Conservation (phyloP, 2,329 filamentous ascomycete genomes). For the Hypoxylon sp. region DNA sequence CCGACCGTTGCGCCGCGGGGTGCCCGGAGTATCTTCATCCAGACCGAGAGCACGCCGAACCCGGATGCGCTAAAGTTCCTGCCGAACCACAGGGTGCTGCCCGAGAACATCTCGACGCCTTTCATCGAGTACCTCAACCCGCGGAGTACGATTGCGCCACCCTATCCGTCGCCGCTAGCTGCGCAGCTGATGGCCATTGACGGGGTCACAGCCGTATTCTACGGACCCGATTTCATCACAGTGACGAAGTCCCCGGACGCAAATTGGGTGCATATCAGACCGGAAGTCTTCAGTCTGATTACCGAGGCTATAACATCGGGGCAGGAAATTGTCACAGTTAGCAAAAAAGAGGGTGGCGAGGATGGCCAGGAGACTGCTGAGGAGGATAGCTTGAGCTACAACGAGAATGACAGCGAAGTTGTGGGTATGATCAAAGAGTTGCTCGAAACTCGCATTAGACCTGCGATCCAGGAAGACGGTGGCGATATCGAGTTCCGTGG, state of each 20-base stretch:
- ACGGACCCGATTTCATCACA: slow-evolving; percentile 95
- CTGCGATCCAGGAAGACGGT: slow-evolving; percentile 96
- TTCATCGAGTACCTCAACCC: slow-evolving; percentile 95
- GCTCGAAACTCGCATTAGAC: slow-evolving; percentile 92
- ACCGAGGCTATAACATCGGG: slow-evolving; percentile 91
- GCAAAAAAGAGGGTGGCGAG: slow-evolving; percentile 67
- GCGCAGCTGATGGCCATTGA: slow-evolving; percentile 93
- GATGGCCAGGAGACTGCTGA: slow-evolving; percentile 57
- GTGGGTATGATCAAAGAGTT: slow-evolving; percentile 99
- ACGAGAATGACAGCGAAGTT: slow-evolving; percentile 93
- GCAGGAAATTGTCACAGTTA: slow-evolving; percentile 80
- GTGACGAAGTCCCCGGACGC: slow-evolving; percentile 90
- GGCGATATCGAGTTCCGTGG: slow-evolving; percentile 97
- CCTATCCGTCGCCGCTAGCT: slow-evolving; percentile 91
- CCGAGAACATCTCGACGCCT: slow-evolving; percentile 76
- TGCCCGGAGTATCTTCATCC: slow-evolving; percentile 91
- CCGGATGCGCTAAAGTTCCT: slow-evolving; percentile 96
- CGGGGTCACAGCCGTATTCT: slow-evolving; percentile 94
- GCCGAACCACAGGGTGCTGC: slow-evolving; percentile 88
- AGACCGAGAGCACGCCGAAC: slow-evolving; percentile 95
- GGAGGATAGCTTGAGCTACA: slow-evolving; percentile 81
- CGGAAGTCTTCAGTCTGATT: slow-evolving; percentile 94
- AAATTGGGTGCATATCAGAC: slow-evolving; percentile 94
- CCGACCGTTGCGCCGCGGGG: slow-evolving; percentile 52
- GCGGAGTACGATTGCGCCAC: slow-evolving; percentile 87